These are phyloP conservation scores for Calonectria honghensis DNA, from an alignment of 2,329 filamentous ascomycete species.

Conservation along the genomic window DNA sequence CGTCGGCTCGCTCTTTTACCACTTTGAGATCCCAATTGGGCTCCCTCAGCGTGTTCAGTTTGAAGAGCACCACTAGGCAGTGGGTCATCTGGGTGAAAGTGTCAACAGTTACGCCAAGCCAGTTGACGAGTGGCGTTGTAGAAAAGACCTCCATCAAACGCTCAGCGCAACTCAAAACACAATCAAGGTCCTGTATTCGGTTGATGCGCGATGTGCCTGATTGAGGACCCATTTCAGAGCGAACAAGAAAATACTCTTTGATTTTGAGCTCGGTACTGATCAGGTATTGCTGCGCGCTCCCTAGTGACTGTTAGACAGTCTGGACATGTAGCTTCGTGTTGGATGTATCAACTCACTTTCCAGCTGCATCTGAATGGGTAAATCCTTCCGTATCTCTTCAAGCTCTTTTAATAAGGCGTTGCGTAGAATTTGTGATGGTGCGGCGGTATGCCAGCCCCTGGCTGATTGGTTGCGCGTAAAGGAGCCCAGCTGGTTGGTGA, in stretches of 20 bases:
- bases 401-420: slow-evolving; percentile 33
- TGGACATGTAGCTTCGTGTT: neutral
- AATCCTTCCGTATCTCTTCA: slow-evolving; percentile 10
- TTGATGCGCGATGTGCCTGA: slow-evolving; percentile 2
- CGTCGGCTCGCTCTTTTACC: slow-evolving; percentile 39
- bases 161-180: slow-evolving; percentile 29
- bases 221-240: neutral
- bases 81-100: slow-evolving; percentile 42
- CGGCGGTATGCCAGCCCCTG: neutral
- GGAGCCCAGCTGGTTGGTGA: slow-evolving; percentile 30
- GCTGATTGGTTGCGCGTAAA: neutral
- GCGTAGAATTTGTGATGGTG: slow-evolving; percentile 26
- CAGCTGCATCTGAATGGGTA: slow-evolving; percentile 4
- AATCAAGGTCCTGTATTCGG: slow-evolving; percentile 41
- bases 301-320: neutral
- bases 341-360: slow-evolving; percentile 15
- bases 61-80: slow-evolving; percentile 44
- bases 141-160: slow-evolving; percentile 31
- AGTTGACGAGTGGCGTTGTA: slow-evolving; percentile 30
- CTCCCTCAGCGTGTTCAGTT: slow-evolving; percentile 38
- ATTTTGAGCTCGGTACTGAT: slow-evolving; percentile 40
- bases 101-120: slow-evolving; percentile 45
- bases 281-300: slow-evolving; percentile 23
- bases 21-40: slow-evolving; percentile 37
- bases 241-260: slow-evolving; percentile 34